phyloP scores from a whole-genome alignment of 352 stramenopile species.

The Nothophytophthora sp. region DNA sequence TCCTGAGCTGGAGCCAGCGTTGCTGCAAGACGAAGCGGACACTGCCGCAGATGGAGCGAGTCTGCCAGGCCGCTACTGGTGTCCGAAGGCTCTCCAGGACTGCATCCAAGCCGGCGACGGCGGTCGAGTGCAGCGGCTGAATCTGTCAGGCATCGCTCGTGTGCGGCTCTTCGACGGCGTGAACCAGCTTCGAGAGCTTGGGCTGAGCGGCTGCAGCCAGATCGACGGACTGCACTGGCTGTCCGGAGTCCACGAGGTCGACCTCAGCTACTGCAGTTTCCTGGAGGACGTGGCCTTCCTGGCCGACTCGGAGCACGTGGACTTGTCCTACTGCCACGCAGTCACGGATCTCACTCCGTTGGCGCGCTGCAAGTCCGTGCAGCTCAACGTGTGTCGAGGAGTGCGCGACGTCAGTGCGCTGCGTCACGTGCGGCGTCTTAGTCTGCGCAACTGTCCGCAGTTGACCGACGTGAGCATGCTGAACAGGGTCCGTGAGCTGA shows the following conservation, averaged over 20 bases:
- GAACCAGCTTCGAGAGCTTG: slow-evolving; percentile 42
- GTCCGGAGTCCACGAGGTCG: slow-evolving; percentile 40
- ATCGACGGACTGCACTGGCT: slow-evolving; percentile 51
- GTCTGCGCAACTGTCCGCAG: slow-evolving; percentile 60
- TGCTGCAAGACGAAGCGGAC: slow-evolving; percentile 9
- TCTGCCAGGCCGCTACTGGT: slow-evolving; percentile 33
- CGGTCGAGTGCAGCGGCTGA: slow-evolving; percentile 36
- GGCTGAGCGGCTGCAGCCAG: slow-evolving; percentile 56
- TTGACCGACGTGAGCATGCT: slow-evolving; percentile 50
- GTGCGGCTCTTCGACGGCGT: slow-evolving; percentile 63
- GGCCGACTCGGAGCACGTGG: slow-evolving; percentile 32
- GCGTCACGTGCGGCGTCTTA: slow-evolving; percentile 38
- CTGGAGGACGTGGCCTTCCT: slow-evolving; percentile 56
- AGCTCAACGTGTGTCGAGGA: slow-evolving; percentile 65
- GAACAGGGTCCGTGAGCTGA: slow-evolving; percentile 48
- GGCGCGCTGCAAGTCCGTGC: slow-evolving; percentile 42
- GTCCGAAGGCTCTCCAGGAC: slow-evolving; percentile 28
- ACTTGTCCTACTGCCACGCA: slow-evolving; percentile 72
- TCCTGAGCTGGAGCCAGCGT: slow-evolving; percentile 18
- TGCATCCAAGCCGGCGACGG: slow-evolving; percentile 14
- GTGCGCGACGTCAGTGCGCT: slow-evolving; percentile 50
- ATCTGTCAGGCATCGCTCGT: slow-evolving; percentile 47
- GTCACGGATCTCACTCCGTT: slow-evolving; percentile 51
- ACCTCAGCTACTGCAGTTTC: slow-evolving; percentile 70
- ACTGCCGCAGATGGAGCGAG: slow-evolving; percentile 18